Evolutionary conservation across 1,139 yeast species (phyloP).

Genomic region (Ogataea hybrid): DNA sequence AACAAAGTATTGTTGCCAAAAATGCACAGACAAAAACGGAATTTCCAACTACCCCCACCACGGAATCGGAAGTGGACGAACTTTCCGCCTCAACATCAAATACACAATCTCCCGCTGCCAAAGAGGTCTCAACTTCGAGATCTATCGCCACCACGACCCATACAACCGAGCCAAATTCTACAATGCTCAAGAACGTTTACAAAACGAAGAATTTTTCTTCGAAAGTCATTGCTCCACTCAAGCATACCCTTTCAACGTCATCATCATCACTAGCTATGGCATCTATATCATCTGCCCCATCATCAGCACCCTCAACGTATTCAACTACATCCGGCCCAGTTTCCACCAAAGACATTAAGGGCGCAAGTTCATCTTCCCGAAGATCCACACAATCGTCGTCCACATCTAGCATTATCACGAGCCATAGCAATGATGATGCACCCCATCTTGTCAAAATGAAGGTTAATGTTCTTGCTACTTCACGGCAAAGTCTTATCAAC

Average conservation of each 20-base stretch:
- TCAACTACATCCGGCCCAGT: background rate
- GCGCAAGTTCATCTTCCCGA: background rate
- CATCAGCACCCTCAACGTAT: background rate
- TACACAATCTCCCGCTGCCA: background rate
- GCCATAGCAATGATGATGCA: constrained; percentile 10
- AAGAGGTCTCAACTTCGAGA: constrained; percentile 4
- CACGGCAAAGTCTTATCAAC: constrained; percentile 20
- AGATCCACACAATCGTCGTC: background rate
- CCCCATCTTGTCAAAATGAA: constrained; percentile 9
- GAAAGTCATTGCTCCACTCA: constrained; percentile 21
- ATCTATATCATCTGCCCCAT: constrained; percentile 7
- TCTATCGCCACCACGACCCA: constrained; percentile 8
- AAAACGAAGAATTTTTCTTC: constrained; percentile 17
- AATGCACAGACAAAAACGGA: background rate
- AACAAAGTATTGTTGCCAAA: constrained; percentile 10
- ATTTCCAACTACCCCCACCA: background rate
- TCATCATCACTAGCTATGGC: background rate
- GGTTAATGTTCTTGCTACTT: constrained; percentile 5
- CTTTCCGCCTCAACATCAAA: too few species aligned
- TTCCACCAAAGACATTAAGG: background rate
- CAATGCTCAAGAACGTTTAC: constrained; percentile 9
- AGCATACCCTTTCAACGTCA: constrained; percentile 14
- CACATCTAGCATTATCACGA: background rate
- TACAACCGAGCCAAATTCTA: constrained; percentile 13
- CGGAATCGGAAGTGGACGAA: background rate